Evolutionary conservation across 305 asterid species (phyloP).

Genomic region (Fraxinus latifolia): DNA sequence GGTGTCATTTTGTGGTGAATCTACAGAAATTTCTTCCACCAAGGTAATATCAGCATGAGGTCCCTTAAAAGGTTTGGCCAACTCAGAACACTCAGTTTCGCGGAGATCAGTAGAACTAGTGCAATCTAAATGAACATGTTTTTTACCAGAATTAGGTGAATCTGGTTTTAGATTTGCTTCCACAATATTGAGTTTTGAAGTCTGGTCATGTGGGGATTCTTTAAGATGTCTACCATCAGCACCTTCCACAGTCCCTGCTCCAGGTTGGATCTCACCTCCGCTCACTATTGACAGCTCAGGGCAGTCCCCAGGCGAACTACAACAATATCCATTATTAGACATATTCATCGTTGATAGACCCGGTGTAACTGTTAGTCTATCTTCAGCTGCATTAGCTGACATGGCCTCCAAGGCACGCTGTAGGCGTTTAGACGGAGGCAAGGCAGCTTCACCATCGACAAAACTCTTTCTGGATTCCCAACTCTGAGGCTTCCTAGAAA

Average conservation of each 20-base stretch:
- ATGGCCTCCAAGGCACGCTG: conserved; percentile 96
- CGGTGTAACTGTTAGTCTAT: conserved; percentile 43
- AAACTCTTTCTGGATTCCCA: conserved; percentile 55
- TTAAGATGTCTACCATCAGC: conserved; percentile 30
- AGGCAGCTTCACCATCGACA: conserved; percentile 79
- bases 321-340: conserved; percentile 34
- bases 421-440: conserved; percentile 88
- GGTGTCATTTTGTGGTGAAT: conserved; percentile 32
- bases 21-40: conserved; percentile 30
- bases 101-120: conserved; percentile 27
- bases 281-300: conserved; percentile 34
- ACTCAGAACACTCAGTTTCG: conserved; percentile 33
- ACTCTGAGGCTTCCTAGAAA: conserved; percentile 40
- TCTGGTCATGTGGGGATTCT: conserved; percentile 25
- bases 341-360: conserved; percentile 38
- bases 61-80: conserved; percentile 29
- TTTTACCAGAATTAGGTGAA: conserved; percentile 26
- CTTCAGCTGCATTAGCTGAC: conserved; percentile 90
- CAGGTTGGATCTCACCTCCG: conserved; percentile 38
- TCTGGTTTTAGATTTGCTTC: conserved; percentile 29
- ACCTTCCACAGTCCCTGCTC: conserved; percentile 31
- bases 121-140: conserved; percentile 23
- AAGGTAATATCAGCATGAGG: conserved; percentile 32
- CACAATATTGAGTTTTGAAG: conserved; percentile 31
- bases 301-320: conserved; percentile 20